Conservation (phyloP, 495 filamentous ascomycete genomes). For the Aspergillus hancockii region DNA sequence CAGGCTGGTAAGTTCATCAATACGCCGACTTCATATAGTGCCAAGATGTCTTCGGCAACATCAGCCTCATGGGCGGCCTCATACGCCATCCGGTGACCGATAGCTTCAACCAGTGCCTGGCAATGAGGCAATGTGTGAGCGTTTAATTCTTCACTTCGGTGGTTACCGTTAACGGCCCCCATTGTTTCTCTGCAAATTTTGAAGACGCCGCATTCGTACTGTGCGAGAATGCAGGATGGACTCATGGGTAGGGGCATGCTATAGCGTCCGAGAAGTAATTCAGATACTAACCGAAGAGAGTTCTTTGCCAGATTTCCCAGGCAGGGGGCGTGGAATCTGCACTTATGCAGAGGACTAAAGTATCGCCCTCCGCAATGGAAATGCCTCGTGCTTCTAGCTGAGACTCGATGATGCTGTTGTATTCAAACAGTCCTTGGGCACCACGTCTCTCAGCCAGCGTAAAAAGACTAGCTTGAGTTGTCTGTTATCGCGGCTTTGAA, state of each 20-base stretch:
- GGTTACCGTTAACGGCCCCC: slow-evolving; percentile 9
- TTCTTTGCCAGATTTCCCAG: no score
- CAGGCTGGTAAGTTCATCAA: slow-evolving; percentile 13
- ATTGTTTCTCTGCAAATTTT: slow-evolving; percentile 19
- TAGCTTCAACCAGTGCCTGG: slow-evolving; percentile 29
- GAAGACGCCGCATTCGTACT: slow-evolving; percentile 32
- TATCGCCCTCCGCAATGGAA: slow-evolving; percentile 35
- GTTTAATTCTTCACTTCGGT: slow-evolving; percentile 33
- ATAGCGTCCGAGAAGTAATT: slow-evolving; percentile 36
- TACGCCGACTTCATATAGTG: slow-evolving; percentile 32
- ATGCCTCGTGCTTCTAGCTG: slow-evolving; percentile 22
- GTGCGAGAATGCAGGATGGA: slow-evolving; percentile 25
- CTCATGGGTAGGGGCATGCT: slow-evolving; percentile 25
- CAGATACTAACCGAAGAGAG: slow-evolving; percentile 35
- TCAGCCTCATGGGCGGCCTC: slow-evolving; percentile 31
- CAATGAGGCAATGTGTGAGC: slow-evolving; percentile 28
- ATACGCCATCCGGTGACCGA: slow-evolving; percentile 39
- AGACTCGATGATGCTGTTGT: slow-evolving; percentile 28
- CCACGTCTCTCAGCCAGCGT: slow-evolving; percentile 29
- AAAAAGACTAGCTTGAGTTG: slow-evolving; percentile 1
- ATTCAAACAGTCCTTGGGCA: slow-evolving; percentile 31
- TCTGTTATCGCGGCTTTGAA: slow-evolving; percentile 27
- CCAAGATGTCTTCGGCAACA: slow-evolving; percentile 24
- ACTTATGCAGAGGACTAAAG: slow-evolving; percentile 32
- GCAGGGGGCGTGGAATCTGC: neutral